Conservation (phyloP, 192 early-diverging fungal species). For the Entomortierella parvispora region DNA sequence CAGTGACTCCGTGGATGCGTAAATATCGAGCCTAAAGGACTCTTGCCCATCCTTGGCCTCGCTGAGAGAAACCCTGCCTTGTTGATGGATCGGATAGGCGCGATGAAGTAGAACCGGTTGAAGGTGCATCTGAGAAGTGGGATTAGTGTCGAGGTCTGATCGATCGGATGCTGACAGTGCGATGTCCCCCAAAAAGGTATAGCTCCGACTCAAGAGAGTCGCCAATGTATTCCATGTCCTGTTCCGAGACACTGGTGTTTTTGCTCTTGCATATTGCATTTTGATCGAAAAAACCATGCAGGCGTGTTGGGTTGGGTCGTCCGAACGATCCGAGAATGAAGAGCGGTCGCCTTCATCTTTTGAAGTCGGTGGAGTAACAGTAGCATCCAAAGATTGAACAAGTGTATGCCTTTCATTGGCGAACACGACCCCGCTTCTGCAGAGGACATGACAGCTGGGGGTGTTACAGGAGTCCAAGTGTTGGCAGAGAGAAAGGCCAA, state of each 20-base stretch:
- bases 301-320: conserved; percentile 5
- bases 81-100: conserved; percentile 7
- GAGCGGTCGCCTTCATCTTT: conserved; percentile 10
- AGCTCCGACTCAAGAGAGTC: too few species aligned
- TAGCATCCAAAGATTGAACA: conserved; percentile 10
- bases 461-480: background rate
- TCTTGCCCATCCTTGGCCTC: conserved; percentile 3
- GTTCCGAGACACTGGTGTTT: too few species aligned
- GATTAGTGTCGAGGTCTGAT: too few species aligned
- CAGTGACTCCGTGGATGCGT: conserved; percentile 14
- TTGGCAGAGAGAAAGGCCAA: conserved; percentile 24
- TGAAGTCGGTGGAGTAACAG: conserved; percentile 14
- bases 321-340: background rate
- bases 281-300: conserved; percentile 42
- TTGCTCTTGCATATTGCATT: conserved; percentile 28
- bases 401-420: conserved; percentile 20
- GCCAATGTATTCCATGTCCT: too few species aligned
- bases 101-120: conserved; percentile 21
- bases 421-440: conserved; percentile 21
- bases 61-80: conserved; percentile 15
- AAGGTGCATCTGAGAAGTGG: background rate
- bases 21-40: conserved; percentile 20
- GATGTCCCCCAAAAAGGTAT: too few species aligned
- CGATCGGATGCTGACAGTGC: too few species aligned
- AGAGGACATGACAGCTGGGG: conserved; percentile 9